A percentile compares a stretch with the other conserved stretches of the same genome.
Evolutionary conservation across 2,329 filamentous ascomycete genomes (phyloP).

Genomic region (Didymella pomorum): DNA sequence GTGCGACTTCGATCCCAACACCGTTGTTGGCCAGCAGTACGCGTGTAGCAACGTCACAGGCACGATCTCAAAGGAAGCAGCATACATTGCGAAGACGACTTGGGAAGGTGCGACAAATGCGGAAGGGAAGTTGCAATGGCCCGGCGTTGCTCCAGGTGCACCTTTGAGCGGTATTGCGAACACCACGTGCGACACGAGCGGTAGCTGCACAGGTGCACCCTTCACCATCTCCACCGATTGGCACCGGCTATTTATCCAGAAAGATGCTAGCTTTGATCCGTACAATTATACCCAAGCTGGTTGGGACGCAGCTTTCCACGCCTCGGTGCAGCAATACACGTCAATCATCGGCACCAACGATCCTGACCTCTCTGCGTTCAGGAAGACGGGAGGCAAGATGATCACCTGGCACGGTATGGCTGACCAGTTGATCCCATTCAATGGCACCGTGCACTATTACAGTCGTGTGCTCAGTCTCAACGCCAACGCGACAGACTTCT

Average conservation of each 20-base stretch:
- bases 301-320: constrained; percentile 15
- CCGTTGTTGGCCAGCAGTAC: constrained; percentile 14
- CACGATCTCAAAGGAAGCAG: constrained; percentile 5
- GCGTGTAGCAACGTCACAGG: constrained; percentile 9
- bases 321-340: constrained; percentile 22
- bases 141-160: constrained; percentile 6
- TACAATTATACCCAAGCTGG: constrained; percentile 4
- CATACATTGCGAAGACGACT: constrained; percentile 8
- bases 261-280: constrained; percentile 19
- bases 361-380: constrained; percentile 32
- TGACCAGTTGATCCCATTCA: constrained; percentile 23
- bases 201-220: constrained; percentile 9
- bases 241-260: constrained; percentile 25
- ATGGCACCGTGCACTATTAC: constrained; percentile 27
- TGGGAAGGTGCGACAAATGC: constrained; percentile 24
- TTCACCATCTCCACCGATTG: constrained; percentile 13
- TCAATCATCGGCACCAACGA: constrained; percentile 26
- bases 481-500: constrained; percentile 31
- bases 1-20: constrained; percentile 33
- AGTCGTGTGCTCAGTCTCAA: constrained; percentile 18
- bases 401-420: constrained; percentile 36
- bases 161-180: background rate
- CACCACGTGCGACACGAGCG: constrained; percentile 22
- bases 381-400: constrained; percentile 31
- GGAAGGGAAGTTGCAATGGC: constrained; percentile 19